phyloP scores from a whole-genome alignment of 345 rosid genomes.

The Stellera chamaejasme region DNA sequence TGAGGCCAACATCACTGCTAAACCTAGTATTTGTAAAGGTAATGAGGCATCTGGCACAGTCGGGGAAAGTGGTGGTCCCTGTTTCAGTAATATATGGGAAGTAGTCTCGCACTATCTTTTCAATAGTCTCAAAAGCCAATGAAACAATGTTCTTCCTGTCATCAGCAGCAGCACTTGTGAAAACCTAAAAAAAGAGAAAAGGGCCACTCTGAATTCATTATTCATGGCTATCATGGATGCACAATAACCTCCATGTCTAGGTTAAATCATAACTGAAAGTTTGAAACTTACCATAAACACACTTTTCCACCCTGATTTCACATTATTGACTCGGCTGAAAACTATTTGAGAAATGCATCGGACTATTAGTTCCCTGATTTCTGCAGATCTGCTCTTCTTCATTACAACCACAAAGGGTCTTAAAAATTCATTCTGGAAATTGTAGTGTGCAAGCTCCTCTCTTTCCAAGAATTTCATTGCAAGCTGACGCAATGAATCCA shows the following conservation, averaged over 20 bases:
- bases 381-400: slow-evolving; percentile 74
- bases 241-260: neutral
- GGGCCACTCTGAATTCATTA: slow-evolving; percentile 10
- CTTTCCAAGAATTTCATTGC: slow-evolving; percentile 91
- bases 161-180: slow-evolving; percentile 78
- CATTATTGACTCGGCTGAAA: slow-evolving; percentile 76
- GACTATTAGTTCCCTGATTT: slow-evolving; percentile 75
- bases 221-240: slow-evolving; percentile 4
- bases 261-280: slow-evolving; percentile 1
- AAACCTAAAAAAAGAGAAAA: slow-evolving; percentile 35
- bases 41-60: slow-evolving; percentile 80
- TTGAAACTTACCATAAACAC: slow-evolving; percentile 60
- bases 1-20: slow-evolving; percentile 78
- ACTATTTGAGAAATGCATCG: slow-evolving; percentile 95
- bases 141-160: slow-evolving; percentile 68
- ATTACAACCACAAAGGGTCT: slow-evolving; percentile 82
- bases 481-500: slow-evolving; percentile 90
- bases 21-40: slow-evolving; percentile 79
- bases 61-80: slow-evolving; percentile 72
- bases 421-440: slow-evolving; percentile 88
- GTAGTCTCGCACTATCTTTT: slow-evolving; percentile 77
- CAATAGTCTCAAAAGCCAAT: slow-evolving; percentile 86
- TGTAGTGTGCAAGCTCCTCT: slow-evolving; percentile 86
- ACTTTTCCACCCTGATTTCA: slow-evolving; percentile 95
- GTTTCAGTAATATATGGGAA: slow-evolving; percentile 86